Evolutionary conservation across 768 basidiomycete species (phyloP), one percentile per base, ranked within the genome.

Genomic region (Mycena alexandri): DNA sequence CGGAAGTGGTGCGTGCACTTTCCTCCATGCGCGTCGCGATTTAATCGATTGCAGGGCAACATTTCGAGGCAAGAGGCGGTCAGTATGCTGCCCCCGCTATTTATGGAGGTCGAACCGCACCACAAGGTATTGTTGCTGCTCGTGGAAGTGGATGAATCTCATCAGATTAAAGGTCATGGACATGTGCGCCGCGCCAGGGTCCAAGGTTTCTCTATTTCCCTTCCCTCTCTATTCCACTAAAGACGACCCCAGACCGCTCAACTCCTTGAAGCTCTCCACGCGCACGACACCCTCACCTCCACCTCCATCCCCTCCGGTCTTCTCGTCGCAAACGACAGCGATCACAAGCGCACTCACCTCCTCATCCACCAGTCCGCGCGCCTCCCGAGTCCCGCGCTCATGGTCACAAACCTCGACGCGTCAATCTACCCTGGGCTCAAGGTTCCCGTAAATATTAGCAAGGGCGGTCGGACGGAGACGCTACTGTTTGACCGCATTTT

Each of bases 121-220:
- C 97, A 99, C 77, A 84, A 82, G 73, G 93, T 90, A 74, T 56
- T 85, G 79, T 62, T 43, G 42, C 13, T 12, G 11, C 55, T 9
- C 41, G 17, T 34, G 65, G 56, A 38, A 48, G 41, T 63, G 11
- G 22, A 2, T 22, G 17, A 34, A 48, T 54, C 14, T 61, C n/a
- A 44, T 61, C n/a, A 41, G 63, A 43, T 63, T 61, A 53, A 19
- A 93, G 89, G 92, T 94, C 21, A 89, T 99, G 73, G 98, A 99
- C 78, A 95, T 97, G 94, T 99, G 98, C 76, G 98, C 98, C 19
- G 97, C 98, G 2, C 98, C 98, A 0, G 98, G 98, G 7, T 98
- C 96, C 24, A 99, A 99, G 83, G 94, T 93, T 70, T 36, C 75
- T 66, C 29, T n/a, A 52, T 22, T 19, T 38, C 61, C 36, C 57